Conservation (phyloP, 2,329 filamentous ascomycete species). For the Dendryphion nanum region DNA sequence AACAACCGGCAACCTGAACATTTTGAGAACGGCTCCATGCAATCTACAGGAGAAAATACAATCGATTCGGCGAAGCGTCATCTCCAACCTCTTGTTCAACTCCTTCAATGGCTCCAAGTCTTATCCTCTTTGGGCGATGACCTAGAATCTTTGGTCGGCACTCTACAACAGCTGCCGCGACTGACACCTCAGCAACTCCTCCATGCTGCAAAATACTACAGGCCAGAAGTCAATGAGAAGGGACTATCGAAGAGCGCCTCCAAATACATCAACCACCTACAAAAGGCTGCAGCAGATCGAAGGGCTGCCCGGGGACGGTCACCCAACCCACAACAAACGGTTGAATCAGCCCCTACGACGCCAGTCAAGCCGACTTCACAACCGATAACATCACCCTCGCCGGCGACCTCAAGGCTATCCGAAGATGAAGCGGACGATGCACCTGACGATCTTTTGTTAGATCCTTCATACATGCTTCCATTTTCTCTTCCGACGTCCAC, state of each 20-base stretch:
- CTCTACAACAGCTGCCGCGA: conserved; percentile 81
- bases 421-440: conserved; percentile 63
- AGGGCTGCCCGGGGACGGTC: conserved; percentile 35
- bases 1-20: conserved; percentile 96
- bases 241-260: conserved; percentile 82
- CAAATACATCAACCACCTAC: conserved; percentile 79
- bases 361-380: conserved; percentile 27
- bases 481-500: conserved; percentile 95
- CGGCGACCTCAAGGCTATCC: conserved; percentile 31
- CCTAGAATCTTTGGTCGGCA: conserved; percentile 81
- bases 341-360: conserved; percentile 29
- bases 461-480: conserved; percentile 88
- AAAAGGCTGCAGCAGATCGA: conserved; percentile 65
- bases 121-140: conserved; percentile 94
- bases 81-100: conserved; percentile 84
- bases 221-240: conserved; percentile 93
- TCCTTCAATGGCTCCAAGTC: conserved; percentile 96
- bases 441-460: conserved; percentile 74
- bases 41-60: conserved; percentile 79
- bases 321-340: conserved; percentile 37
- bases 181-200: conserved; percentile 86
- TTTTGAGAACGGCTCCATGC: conserved; percentile 88
- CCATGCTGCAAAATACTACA: conserved; percentile 88
- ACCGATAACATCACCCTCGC: conserved; percentile 24
- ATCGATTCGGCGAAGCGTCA: conserved; percentile 81